These are phyloP conservation scores for Meyerozyma guilliermondii DNA, from an alignment of 1,139 yeast genomes.

Conservation along the genomic window DNA sequence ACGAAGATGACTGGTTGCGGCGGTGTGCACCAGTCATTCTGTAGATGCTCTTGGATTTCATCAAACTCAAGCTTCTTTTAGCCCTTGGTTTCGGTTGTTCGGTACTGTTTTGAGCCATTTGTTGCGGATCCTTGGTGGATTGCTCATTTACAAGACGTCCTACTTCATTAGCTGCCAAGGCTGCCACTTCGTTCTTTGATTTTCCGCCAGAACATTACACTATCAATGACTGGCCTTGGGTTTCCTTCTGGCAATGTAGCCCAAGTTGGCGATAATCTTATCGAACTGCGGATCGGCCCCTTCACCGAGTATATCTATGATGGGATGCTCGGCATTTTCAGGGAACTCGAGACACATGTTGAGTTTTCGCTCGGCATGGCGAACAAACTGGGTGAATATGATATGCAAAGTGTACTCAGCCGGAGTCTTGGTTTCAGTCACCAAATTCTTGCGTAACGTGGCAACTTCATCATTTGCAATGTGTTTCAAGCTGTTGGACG, in stretches of 20 bases:
- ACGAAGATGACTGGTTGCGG: slow-evolving; percentile 33
- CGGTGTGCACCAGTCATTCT: slow-evolving; percentile 27
- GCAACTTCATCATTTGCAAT: slow-evolving; percentile 32
- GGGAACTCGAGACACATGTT: slow-evolving; percentile 70
- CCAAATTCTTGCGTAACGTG: slow-evolving; percentile 40
- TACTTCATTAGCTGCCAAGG: slow-evolving; percentile 64
- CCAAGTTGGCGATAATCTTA: slow-evolving; percentile 76
- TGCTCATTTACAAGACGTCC: slow-evolving; percentile 22
- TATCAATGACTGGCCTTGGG: slow-evolving; percentile 96
- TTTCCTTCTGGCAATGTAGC: slow-evolving; percentile 82
- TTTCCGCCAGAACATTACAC: slow-evolving; percentile 98
- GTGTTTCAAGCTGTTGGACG: slow-evolving; percentile 7
- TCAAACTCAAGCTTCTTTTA: slow-evolving; percentile 37
- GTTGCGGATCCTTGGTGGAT: background rate
- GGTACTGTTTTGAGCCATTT: background rate
- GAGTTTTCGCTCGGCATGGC: slow-evolving; percentile 85
- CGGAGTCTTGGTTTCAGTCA: slow-evolving; percentile 70
- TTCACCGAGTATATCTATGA: slow-evolving; percentile 75
- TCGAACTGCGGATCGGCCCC: slow-evolving; percentile 88
- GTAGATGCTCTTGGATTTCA: slow-evolving; percentile 38
- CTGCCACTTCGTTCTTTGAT: slow-evolving; percentile 78
- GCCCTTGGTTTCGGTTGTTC: slow-evolving; percentile 13
- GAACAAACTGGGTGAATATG: slow-evolving; percentile 89
- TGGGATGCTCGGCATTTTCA: slow-evolving; percentile 70
- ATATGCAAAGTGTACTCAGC: slow-evolving; percentile 94